Evolutionary conservation across 179 eudicot species (phyloP), one percentile per base, ranked within the genome.

Genomic region (Beta corolliflora): DNA sequence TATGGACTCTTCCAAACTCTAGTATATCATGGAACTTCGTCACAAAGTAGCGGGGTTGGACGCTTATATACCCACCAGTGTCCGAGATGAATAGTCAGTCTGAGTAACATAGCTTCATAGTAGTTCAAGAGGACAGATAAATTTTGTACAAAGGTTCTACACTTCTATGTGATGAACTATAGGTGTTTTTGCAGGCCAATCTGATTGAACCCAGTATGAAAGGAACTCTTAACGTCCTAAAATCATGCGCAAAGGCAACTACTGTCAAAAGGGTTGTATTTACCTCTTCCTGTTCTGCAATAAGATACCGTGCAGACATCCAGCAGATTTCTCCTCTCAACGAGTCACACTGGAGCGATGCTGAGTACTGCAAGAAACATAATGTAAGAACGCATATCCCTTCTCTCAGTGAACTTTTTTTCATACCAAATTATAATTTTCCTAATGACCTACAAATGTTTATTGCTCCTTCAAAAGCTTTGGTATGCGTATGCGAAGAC

Each of bases 401-500:
- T 6, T 29, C 13, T 69, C 44, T 75, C 65, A 11, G 23, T 58
- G n/a, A 19, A 68, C 8, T 4, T 5, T 52, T 60, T 23, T 31
- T 29, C 6, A 44, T 18, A 45, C 5, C n/a, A 76, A 36, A 16
- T 59, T 55, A 13, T 9, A 41, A 23, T 63, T 50, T 63, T 23
- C 18, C 45, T 13, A 45, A 64, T 78, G 21, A 29, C 46, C 11
- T 63, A 41, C 10, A 23, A 80, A 9, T 52, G 21, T 36, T 12
- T 53, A 60, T 8, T 50, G 52, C 10, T 74, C 16, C 59, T 12
- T 67, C 46, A 29, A 25, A 87, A 93, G 97, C 87, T 94, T 63
- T 96, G 97, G 98, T 96, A 96, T 81, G 93, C 98, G 54, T 96
- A 89, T 78, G 95, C 99, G 48, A 94, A 96, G 89, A 96, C 96